Percentiles rank a stretch among this genome's conserved stretches.
Conservation (phyloP, 1,139 yeast genomes). For the Yamadazyma atmosphaerica region DNA sequence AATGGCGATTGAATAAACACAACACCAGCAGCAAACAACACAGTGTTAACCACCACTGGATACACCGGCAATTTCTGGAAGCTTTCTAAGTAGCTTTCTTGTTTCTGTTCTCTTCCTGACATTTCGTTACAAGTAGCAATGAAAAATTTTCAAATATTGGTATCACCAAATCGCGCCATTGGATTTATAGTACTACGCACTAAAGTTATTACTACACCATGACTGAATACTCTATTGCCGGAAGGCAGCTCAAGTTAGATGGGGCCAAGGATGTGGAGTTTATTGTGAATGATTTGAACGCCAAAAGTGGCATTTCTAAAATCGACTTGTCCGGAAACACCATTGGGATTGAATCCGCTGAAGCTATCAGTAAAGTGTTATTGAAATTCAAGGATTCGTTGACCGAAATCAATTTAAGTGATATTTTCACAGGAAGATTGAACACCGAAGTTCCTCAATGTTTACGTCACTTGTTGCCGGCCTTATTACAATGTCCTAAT, state of each 20-base stretch:
- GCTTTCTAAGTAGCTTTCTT: conserved; percentile 45
- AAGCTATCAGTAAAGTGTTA: conserved; percentile 65
- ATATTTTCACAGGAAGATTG: conserved; percentile 89
- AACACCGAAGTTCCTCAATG: conserved; percentile 93
- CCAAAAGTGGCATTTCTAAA: conserved; percentile 41
- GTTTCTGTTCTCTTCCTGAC: conserved; percentile 29
- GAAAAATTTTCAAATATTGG: conserved; percentile 3
- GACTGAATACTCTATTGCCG: conserved; percentile 57
- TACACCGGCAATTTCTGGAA: conserved; percentile 63
- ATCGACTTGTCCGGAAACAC: conserved; percentile 92
- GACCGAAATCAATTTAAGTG: conserved; percentile 78
- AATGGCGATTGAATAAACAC: conserved; percentile 73
- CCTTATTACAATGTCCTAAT: conserved; percentile 65
- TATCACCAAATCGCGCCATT: no score
- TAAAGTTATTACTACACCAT: no score
- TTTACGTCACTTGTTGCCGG: conserved; percentile 68
- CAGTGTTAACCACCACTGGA: conserved; percentile 63
- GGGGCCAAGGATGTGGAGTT: conserved; percentile 64
- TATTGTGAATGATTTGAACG: conserved; percentile 14
- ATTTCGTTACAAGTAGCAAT: conserved; percentile 12
- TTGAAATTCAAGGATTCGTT: conserved; percentile 49
- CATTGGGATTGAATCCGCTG: conserved; percentile 86
- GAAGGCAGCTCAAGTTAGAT: conserved; percentile 77
- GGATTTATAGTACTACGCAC: background rate
- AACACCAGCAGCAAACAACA: conserved; percentile 70